Evolutionary conservation across 306 rosid genomes (phyloP).

Genomic region (Sechiopsis laciniata): DNA sequence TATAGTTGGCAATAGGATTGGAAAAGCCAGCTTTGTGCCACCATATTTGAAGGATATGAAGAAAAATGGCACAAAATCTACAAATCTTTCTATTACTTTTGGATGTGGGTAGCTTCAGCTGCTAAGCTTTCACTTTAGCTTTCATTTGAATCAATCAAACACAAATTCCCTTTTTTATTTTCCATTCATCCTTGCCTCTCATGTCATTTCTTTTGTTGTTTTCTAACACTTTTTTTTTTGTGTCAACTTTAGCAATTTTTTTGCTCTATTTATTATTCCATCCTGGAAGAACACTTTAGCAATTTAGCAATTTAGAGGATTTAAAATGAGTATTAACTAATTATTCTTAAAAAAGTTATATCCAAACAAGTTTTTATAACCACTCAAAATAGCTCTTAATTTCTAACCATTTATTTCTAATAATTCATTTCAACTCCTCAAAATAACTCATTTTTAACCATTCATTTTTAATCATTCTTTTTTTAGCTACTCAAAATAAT

Average conservation of each 20-base stretch:
- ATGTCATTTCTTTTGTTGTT: neutral
- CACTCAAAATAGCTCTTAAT: no score
- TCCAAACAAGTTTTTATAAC: no score
- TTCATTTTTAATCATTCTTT: no score
- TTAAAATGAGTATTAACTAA: no score
- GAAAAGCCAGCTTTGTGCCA: neutral
- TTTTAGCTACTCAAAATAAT: no score
- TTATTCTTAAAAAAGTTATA: no score
- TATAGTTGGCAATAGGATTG: neutral
- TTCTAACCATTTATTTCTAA: no score
- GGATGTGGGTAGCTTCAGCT: no score
- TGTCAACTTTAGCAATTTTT: neutral
- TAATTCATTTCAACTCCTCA: no score
- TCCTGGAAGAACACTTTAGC: neutral
- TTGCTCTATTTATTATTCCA: neutral
- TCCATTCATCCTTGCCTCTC: no score
- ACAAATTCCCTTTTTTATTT: neutral
- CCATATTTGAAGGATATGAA: neutral
- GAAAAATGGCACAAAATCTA: neutral
- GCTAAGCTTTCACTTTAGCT: neutral
- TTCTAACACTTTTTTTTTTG: neutral
- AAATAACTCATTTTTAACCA: no score
- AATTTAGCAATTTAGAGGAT: no score
- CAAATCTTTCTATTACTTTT: neutral
- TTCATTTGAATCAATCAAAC: slow-evolving; percentile 17